Evolutionary conservation across 2,329 filamentous ascomycete genomes (phyloP).

Genomic region (Stagonosporopsis cucurbitacearum): DNA sequence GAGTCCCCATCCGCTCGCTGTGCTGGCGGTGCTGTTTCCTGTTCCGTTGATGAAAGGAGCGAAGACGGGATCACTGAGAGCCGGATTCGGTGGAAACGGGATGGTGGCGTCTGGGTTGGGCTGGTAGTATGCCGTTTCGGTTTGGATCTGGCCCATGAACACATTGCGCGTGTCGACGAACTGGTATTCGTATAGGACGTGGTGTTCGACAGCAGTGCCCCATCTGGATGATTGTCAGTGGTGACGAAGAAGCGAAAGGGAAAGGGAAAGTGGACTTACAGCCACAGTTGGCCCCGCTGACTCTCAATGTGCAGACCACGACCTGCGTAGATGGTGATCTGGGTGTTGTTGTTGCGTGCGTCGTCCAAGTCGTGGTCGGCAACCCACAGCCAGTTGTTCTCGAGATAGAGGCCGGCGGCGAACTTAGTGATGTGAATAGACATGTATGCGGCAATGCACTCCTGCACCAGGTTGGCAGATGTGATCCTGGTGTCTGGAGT

Average conservation of each 20-base stretch:
- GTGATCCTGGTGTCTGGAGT: slow-evolving; percentile 66
- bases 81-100: slow-evolving; percentile 66
- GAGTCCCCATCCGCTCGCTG: slow-evolving; percentile 66
- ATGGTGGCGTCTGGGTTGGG: slow-evolving; percentile 76
- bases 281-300: slow-evolving; percentile 47
- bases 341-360: slow-evolving; percentile 63
- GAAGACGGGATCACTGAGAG: slow-evolving; percentile 74
- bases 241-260: background rate
- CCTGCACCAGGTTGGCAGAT: slow-evolving; percentile 57
- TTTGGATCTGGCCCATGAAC: slow-evolving; percentile 84
- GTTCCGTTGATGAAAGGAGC: slow-evolving; percentile 57
- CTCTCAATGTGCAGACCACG: slow-evolving; percentile 78
- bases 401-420: slow-evolving; percentile 71
- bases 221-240: slow-evolving; percentile 51
- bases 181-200: slow-evolving; percentile 79
- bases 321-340: slow-evolving; percentile 86
- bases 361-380: slow-evolving; percentile 82
- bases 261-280: slow-evolving; percentile 63
- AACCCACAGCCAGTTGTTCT: slow-evolving; percentile 93
- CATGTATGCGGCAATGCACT: slow-evolving; percentile 75
- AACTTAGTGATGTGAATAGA: slow-evolving; percentile 57
- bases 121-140: slow-evolving; percentile 87
- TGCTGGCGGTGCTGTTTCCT: slow-evolving; percentile 30
- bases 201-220: slow-evolving; percentile 71
- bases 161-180: slow-evolving; percentile 77